Base-by-base conservation (phyloP, 345 rosid species). In the Camelina hispida region DNA sequence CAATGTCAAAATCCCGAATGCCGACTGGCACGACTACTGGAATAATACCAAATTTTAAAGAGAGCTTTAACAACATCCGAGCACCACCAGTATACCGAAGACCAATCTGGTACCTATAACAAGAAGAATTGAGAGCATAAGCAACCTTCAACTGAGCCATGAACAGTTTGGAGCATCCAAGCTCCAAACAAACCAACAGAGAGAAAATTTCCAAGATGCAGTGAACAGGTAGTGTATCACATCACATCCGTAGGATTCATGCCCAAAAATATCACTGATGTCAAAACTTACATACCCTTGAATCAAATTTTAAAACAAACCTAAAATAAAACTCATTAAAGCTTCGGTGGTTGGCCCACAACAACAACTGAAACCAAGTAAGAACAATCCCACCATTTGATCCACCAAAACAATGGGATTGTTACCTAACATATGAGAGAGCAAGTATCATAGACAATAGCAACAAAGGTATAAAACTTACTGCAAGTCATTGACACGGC, bases 51-150 rank as follows among this genome's bases (percentile, higher is more conserved):
- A 92, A 95, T 42, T 95, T 95, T 53, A 95, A 80, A 0, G 98
- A 87, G 55, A 95, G 96, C 94, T 75, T 85, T 73, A 95, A 85
- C 78, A 95, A 78, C 91, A 91, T 87, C 10, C 98, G 94, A 59
- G 98, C 99, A 34, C 98, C 96, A 59, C 99, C 99, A 47, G 99
- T 86, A 81, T 95, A 95, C 30, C 99, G 89, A 66, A 95, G 83
- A 68, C 98, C 99, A 78, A 95, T 90, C 77, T 95, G 99, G 74
- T 92, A 95, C 94, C 98, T 95, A 86, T 54, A 55, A 59, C 18
- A 70, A 32, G 65, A 7, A 69, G 52, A 55, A 44, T 18, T 18
- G 76, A 69, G 56, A 81, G 62, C 56, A 46, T 72, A 65, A 60
- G 78, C 37, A 71, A 64, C 67, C 30, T 64, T 25, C 15, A 77